Evolutionary conservation across 2,329 filamentous ascomycete genomes (phyloP), one percentile per base, ranked within the genome.

Genomic region (Monilinia fructigena): DNA sequence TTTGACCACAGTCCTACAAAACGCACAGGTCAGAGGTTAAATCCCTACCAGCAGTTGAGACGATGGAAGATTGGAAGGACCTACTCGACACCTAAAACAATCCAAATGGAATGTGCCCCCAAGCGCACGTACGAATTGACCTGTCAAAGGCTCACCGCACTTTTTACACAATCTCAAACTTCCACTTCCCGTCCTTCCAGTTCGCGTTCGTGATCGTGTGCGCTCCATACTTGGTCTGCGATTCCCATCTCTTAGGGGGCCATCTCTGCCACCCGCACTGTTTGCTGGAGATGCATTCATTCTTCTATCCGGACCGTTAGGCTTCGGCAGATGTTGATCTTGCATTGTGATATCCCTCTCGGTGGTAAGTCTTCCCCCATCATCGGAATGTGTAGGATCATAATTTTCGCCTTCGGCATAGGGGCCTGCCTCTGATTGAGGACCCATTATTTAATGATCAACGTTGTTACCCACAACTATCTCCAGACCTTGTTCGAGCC

Each of bases 31-130:
- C 68, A 70, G 66, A 68, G 66, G 48, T 28, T 56, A 54, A 61
- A 64, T 54, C 60, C 65, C 65, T 52, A 2, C 4, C 16, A 26
- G n/a, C 16, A 26, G n/a, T 14, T 20, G 45, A 54, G 26, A 28
- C n/a, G 35, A 31, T 45, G 67, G 67, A 23, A 56, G 67, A 61
- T 55, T 64, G 63, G 31, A 28, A 56, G 40, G 38, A 72, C 72
- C 60, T 85, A 97, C 94, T 80, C 92, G 87, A 79, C 95, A 99
- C 77, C 92, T 96, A 80, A 99, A 99, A 83, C 95, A 99, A 78
- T 99, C 94, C 71, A 99, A 81, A 81, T 99, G 95, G 78, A 92
- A 99, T 63, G 94, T 98, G 67, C 93, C 93, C 65, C 93, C 92
- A 65, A 99, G 80, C 55, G 95, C 95, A 74, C 95, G 87, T 70